Base-by-base conservation (phyloP, 2,329 filamentous ascomycete species). In the Alternaria sp. region DNA sequence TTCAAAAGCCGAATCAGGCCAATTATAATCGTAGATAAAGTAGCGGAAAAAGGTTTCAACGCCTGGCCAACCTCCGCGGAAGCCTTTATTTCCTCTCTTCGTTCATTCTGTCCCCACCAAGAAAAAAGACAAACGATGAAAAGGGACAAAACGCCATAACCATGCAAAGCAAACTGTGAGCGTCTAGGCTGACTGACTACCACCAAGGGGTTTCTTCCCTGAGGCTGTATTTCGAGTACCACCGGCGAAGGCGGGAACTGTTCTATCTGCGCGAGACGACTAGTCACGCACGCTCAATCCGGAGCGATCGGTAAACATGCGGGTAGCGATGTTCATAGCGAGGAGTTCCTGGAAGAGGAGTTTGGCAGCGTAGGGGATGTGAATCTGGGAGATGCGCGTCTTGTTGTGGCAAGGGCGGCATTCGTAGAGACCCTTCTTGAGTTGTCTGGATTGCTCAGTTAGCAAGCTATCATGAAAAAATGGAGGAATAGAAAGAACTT, bases 321-420 rank as follows among this genome's bases (percentile, higher is more conserved):
- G 90, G 32, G 94, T 91, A 11, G 95, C 94, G 79, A 99, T 98
- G 80, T 98, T 98, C 95, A 99, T 99, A 51, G 93, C 90, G 76
- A 94, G 92, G 69, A 99, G 84, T 83, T 99, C 95, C 83, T 99
- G 95, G 89, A 99, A 99, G 51, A 99, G 88, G 51, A 99, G 86
- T 84, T 99, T 99, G 62, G 95, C 95, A 3, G 95, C 95, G 77
- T 99, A 99, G 0, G 95, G 95, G 67, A 99, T 96, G 78, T 98
- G 93, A 57, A 99, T 91, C 80, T 99, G 95, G 5, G 94, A 95
- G 79, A 99, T 98, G 83, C 92, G 93, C 65, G 94, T 97, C 87
- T 98, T 98, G 86, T 99, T 99, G 84, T 96, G 95, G 87, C 95
- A 99, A 34, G 95, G 93, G 57, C 95, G 88, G 81, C 95, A 99